phyloP scores from a whole-genome alignment of 148 eudicot species.

The Mesembryanthemum crystallinum region DNA sequence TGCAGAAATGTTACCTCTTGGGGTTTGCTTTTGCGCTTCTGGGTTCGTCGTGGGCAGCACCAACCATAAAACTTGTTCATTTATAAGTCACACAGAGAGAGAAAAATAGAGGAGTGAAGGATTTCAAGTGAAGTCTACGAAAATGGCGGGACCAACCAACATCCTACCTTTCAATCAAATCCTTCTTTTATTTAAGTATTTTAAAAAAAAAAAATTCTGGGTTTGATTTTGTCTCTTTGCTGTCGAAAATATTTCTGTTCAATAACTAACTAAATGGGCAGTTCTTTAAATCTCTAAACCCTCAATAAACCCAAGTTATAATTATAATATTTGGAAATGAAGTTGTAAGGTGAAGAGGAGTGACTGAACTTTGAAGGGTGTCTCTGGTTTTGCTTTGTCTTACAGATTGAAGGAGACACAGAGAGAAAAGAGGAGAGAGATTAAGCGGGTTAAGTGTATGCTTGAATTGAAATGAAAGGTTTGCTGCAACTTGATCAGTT shows the following conservation, averaged over 20 bases:
- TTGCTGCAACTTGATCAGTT: neutral
- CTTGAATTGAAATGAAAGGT: conserved; percentile 31
- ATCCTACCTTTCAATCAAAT: conserved; percentile 25
- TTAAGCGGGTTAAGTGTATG: neutral
- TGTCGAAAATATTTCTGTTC: neutral
- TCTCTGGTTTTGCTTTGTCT: conserved; percentile 19
- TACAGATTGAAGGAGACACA: neutral
- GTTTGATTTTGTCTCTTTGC: conserved; percentile 11
- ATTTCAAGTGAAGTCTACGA: conserved; percentile 39
- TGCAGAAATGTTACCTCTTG: conserved; percentile 14
- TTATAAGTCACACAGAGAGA: conserved; percentile 17
- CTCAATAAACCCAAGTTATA: neutral
- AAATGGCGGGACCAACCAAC: conserved; percentile 37
- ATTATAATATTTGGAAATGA: neutral
- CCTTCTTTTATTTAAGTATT: neutral
- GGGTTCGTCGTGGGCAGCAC: conserved; percentile 36
- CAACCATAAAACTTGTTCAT: conserved; percentile 29
- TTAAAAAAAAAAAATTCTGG: too few species aligned
- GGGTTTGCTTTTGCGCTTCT: conserved; percentile 17
- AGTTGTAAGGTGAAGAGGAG: neutral
- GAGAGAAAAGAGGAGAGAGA: conserved; percentile 3
- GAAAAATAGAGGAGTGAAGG: neutral
- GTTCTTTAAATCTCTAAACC: neutral
- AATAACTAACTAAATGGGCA: neutral
- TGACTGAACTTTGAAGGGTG: conserved; percentile 12